Evolutionary conservation across 2,329 filamentous ascomycete genomes (phyloP).

Genomic region (Aspergillus sp.): DNA sequence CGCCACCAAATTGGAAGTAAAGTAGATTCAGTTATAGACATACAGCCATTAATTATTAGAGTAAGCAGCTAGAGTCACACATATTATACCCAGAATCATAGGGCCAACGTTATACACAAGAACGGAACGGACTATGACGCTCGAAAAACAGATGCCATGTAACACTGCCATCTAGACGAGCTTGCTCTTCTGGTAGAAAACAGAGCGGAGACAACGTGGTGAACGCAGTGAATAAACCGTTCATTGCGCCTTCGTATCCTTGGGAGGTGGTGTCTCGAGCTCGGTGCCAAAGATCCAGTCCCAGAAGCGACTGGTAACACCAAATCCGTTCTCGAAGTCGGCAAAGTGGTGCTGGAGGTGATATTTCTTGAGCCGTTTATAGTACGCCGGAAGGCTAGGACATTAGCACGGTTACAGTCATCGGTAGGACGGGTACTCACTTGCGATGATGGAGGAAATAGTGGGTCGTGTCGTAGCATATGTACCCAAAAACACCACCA

Average conservation of each 20-base stretch:
- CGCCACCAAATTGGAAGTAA: neutral
- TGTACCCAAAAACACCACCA: constrained; percentile 88
- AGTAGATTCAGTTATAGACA: neutral
- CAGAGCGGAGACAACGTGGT: no score
- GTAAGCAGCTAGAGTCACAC: no score
- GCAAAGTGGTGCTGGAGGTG: constrained; percentile 96
- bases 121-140: no score
- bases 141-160: no score
- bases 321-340: constrained; percentile 95
- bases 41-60: neutral
- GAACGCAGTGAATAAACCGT: constrained; percentile 12
- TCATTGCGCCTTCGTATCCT: constrained; percentile 29
- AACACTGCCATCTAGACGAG: no score
- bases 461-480: constrained; percentile 94
- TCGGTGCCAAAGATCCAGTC: constrained; percentile 86
- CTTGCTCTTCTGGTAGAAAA: no score
- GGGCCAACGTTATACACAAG: no score
- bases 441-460: constrained; percentile 97
- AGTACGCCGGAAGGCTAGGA: constrained; percentile 72
- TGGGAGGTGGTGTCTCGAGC: constrained; percentile 42
- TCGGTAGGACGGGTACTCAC: no score
- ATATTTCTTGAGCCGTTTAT: constrained; percentile 90
- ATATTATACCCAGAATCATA: no score
- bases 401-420: no score
- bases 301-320: constrained; percentile 95